Conservation (phyloP, 2,329 filamentous ascomycete species). For the Fusarium nurragi region DNA sequence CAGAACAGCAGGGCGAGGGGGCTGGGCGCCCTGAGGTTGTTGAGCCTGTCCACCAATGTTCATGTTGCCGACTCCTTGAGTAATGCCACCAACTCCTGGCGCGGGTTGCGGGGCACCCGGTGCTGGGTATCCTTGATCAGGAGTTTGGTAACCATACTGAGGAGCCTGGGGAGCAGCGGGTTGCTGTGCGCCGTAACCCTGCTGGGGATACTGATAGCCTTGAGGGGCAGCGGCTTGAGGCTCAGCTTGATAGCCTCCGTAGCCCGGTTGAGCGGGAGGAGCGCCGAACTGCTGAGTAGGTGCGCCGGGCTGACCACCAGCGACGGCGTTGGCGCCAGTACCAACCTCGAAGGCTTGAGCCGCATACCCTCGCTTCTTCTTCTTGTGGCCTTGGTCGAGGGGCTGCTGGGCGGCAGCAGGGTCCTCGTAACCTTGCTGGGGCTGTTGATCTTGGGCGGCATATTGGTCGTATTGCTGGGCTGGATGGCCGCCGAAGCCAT, state of each 20-base stretch:
- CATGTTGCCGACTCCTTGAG: slow-evolving; percentile 87
- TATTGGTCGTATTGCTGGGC: slow-evolving; percentile 58
- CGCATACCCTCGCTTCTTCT: slow-evolving; percentile 96
- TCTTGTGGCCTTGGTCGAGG: slow-evolving; percentile 61
- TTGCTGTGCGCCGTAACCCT: slow-evolving; percentile 57
- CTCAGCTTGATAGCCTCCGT: slow-evolving; percentile 68
- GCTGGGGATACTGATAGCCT: slow-evolving; percentile 56
- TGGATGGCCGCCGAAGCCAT: slow-evolving; percentile 55
- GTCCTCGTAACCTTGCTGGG: slow-evolving; percentile 52
- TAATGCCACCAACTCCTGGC: slow-evolving; percentile 71
- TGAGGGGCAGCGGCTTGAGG: slow-evolving; percentile 51
- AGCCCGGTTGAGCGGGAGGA: slow-evolving; percentile 59
- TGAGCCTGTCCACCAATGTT: slow-evolving; percentile 67
- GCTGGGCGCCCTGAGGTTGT: slow-evolving; percentile 55
- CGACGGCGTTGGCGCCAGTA: slow-evolving; percentile 79
- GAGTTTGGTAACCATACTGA: slow-evolving; percentile 72
- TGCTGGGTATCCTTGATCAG: slow-evolving; percentile 71
- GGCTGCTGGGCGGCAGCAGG: slow-evolving; percentile 45
- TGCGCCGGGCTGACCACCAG: slow-evolving; percentile 57
- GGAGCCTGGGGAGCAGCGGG: slow-evolving; percentile 49
- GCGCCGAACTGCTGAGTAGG: slow-evolving; percentile 58
- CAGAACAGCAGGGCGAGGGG: slow-evolving; percentile 61
- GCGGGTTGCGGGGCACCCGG: slow-evolving; percentile 52
- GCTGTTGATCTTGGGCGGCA: slow-evolving; percentile 52
- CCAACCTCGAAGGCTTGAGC: slow-evolving; percentile 95